Conservation (phyloP, 225 moss, liverwort and hornwort genomes). For the Physcomitrellopsis africana region DNA sequence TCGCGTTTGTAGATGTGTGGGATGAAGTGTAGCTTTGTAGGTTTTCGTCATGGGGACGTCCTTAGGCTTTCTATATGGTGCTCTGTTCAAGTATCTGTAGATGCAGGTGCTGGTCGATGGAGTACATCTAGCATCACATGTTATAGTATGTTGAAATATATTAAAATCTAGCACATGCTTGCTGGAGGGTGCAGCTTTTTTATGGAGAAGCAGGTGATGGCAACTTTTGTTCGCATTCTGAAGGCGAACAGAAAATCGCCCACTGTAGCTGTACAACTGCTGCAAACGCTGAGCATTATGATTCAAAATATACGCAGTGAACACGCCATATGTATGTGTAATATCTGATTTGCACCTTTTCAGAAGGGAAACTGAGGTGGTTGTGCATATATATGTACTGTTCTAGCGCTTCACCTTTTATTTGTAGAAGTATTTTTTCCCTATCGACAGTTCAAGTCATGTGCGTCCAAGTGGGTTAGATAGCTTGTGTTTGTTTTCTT, state of each 20-base stretch:
- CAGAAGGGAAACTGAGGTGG: background rate
- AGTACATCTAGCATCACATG: background rate
- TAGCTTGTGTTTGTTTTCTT: background rate
- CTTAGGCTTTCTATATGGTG: background rate
- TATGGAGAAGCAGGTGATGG: constrained; percentile 88
- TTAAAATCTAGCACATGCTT: background rate
- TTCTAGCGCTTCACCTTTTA: background rate
- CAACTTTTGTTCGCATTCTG: constrained; percentile 66
- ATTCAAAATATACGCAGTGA: constrained; percentile 77
- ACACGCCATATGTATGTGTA: constrained; percentile 70
- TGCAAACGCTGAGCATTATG: constrained; percentile 71
- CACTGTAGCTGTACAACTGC: constrained; percentile 64
- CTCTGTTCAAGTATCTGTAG: background rate
- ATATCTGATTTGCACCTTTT: background rate
- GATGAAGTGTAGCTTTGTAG: background rate
- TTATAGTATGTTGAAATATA: background rate
- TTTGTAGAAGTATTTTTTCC: background rate
- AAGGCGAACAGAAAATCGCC: constrained; percentile 60
- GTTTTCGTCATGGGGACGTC: too few relatives aligned
- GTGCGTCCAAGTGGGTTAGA: background rate
- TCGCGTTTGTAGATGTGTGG: background rate
- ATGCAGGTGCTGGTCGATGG: background rate
- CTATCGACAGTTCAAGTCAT: background rate
- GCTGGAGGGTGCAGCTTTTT: constrained; percentile 57
- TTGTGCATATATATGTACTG: background rate